Percentiles rank a stretch among this genome's conserved stretches.
phyloP scores from a whole-genome alignment of 202 grass and related monocot genomes.

The Dendrocalamus latiflorus region DNA sequence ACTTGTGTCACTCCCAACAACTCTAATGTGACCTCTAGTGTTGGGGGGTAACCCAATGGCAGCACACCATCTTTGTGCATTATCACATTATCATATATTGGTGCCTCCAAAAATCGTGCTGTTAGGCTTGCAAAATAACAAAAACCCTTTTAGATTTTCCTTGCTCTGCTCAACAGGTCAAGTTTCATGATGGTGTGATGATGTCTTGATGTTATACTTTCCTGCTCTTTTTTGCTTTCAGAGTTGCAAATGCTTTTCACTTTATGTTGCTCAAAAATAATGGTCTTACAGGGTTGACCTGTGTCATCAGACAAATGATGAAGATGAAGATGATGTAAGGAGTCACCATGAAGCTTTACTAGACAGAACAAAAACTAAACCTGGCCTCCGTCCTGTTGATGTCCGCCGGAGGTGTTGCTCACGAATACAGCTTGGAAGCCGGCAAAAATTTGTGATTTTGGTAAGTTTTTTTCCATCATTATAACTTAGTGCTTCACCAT shows the following conservation, averaged over 20 bases:
- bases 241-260: slow-evolving; percentile 3
- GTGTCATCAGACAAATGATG: slow-evolving; percentile 94
- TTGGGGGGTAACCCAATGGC: not conserved
- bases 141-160: not conserved
- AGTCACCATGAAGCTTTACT: slow-evolving; percentile 77
- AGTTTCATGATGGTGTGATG: not conserved
- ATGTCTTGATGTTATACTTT: not conserved
- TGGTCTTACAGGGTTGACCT: slow-evolving; percentile 88
- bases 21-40: not conserved
- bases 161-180: not conserved
- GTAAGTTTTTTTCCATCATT: slow-evolving; percentile 37
- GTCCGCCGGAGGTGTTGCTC: slow-evolving; percentile 56
- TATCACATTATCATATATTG: not conserved
- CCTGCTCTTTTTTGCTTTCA: not conserved
- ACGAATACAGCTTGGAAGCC: slow-evolving; percentile 74
- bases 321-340: slow-evolving; percentile 84
- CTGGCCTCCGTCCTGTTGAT: slow-evolving; percentile 43
- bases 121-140: slow-evolving; percentile 18
- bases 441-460: slow-evolving; percentile 97
- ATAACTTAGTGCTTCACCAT: slow-evolving; percentile 1
- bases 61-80: not conserved
- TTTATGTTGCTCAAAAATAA: slow-evolving; percentile 30
- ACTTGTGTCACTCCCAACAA: not conserved
- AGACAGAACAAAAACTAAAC: slow-evolving; percentile 68
- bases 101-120: not conserved